Evolutionary conservation across 2,329 filamentous ascomycete species (phyloP).

Genomic region (Paraphaeosphaeria sporulosa): DNA sequence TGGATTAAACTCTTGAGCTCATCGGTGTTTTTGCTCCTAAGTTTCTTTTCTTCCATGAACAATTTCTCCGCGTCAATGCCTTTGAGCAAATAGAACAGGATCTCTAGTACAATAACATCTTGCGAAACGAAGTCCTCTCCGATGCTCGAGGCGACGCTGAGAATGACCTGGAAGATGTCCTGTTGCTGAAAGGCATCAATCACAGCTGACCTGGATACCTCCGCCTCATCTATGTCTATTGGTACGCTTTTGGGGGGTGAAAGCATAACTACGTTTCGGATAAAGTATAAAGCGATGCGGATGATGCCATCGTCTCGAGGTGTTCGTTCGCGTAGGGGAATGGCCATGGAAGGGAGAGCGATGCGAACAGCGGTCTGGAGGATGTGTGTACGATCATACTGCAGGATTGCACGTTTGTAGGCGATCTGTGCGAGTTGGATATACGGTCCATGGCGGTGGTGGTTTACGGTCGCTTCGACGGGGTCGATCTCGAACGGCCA

Average conservation of each 20-base stretch:
- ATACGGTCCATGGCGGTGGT: constrained; percentile 89
- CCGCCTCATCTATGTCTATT: constrained; percentile 86
- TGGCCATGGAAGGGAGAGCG: constrained; percentile 84
- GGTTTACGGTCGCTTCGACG: constrained; percentile 87
- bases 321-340: constrained; percentile 76
- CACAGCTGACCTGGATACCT: constrained; percentile 85
- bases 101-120: constrained; percentile 88
- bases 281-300: constrained; percentile 85
- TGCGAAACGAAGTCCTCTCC: constrained; percentile 91
- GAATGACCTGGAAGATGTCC: constrained; percentile 83
- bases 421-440: constrained; percentile 85
- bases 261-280: constrained; percentile 89
- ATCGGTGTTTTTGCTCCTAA: constrained; percentile 71
- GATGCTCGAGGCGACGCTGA: constrained; percentile 91
- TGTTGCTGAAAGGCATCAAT: constrained; percentile 91
- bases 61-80: constrained; percentile 83
- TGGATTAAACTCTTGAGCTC: constrained; percentile 78
- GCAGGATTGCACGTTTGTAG: constrained; percentile 89
- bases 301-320: constrained; percentile 89
- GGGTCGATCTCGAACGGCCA: constrained; percentile 87
- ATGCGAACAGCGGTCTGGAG: constrained; percentile 82
- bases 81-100: constrained; percentile 91
- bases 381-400: constrained; percentile 78
- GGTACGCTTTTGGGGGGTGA: constrained; percentile 74
- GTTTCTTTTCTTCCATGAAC: constrained; percentile 81